A percentile compares a stretch with the other conserved stretches of the same genome.
Conservation (phyloP, 2,329 filamentous ascomycete species). For the Helotiales sp. region DNA sequence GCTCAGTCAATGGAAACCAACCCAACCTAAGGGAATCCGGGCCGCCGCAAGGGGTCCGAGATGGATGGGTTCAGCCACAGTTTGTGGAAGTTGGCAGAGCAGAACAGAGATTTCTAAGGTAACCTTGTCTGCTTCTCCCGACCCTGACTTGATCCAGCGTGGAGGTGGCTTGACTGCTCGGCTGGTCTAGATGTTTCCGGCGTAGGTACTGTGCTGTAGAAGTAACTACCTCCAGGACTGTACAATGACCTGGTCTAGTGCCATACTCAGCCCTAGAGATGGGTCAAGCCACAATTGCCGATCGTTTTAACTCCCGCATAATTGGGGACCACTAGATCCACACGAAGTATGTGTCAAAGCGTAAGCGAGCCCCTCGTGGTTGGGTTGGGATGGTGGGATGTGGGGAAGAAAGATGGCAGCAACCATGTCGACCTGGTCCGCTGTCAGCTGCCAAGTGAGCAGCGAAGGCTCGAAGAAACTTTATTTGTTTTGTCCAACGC, state of each 20-base stretch:
- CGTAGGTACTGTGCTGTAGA: not conserved
- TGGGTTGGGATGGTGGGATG: not conserved
- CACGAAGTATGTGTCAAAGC: not conserved
- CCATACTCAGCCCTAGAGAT: conserved; percentile 6
- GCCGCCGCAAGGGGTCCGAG: not conserved
- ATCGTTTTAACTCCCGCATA: not conserved
- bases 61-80: not conserved
- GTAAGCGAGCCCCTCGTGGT: not conserved
- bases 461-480: not conserved
- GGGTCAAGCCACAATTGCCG: not conserved
- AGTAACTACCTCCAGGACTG: no score
- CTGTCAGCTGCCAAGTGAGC: conserved; percentile 1
- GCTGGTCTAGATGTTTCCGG: not conserved
- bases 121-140: no score
- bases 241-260: no score
- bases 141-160: not conserved
- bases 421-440: not conserved
- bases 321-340: not conserved
- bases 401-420: not conserved
- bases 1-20: not conserved
- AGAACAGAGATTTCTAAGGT: not conserved
- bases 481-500: not conserved
- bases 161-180: conserved; percentile 1
- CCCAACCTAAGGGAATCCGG: not conserved
- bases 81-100: not conserved